Base-by-base conservation (phyloP, 2,329 filamentous ascomycete genomes). In the Diaporthe sp. region DNA sequence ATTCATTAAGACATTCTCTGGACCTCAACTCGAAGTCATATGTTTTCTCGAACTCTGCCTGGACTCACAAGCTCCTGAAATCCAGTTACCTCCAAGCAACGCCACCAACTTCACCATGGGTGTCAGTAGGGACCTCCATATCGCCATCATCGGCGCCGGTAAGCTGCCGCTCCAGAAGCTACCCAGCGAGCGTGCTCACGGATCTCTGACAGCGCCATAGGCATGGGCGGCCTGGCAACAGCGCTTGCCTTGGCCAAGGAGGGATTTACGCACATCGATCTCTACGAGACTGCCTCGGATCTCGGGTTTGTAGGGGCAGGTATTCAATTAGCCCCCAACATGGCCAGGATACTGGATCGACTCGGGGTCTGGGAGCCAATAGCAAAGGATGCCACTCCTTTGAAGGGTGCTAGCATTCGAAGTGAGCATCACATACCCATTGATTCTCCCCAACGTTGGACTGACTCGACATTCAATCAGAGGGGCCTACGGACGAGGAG, bases 231-330 rank as follows among this genome's bases (percentile, higher is more conserved):
- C 37, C 87, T 96, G 46, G 42, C 91, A 92, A 75, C 89, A 87
- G 94, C 94, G 10, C 88, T 96, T 46, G 90, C 94, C 15, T 89
- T 96, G 51, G 94, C 94, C 58, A 93, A 93, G 84, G 91, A 92
- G 79, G 94, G 94, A 12, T 96, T 96, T 84, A 90, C 87, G 78
- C 86, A 93, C 75, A 92, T 96, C 80, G 87, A 93, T 73, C 90
- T 96, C 72, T 96, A 92, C 82, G 94, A 96, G 82, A 90, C 88
- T 44, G 94, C 94, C 0, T 90, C 92, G 5, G 90, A 91, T 78
- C 88, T 96, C 4, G 94, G 94, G 9, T 96, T 96, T 79, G 94
- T 96, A 1, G 95, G 95, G 28, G 95, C 95, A 1, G 95, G 95
- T 8, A 96, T 97, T 78, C 95, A 97, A 82, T 88, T 96, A 75